Percentiles rank a stretch among this genome's conserved stretches.
Evolutionary conservation across 495 filamentous ascomycete genomes (phyloP).

Genomic region (Penicillium turbatum): DNA sequence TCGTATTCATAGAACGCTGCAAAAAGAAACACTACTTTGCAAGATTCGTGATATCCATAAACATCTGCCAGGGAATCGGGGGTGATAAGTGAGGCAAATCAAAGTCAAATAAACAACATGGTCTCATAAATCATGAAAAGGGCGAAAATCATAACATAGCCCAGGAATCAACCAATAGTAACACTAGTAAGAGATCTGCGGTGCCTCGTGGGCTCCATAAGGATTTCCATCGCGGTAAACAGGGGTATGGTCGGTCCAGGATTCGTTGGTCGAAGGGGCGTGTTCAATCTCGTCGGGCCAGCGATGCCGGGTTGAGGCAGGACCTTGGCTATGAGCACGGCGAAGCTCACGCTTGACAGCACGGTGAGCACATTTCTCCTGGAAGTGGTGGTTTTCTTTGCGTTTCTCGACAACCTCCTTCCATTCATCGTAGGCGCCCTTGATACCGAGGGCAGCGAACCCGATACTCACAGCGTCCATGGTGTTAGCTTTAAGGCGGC

Average conservation of each 20-base stretch:
- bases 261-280: constrained; percentile 1
- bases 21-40: background rate
- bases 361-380: constrained; percentile 43
- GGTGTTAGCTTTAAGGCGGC: constrained; percentile 67
- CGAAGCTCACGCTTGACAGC: constrained; percentile 30
- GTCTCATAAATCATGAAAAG: constrained; percentile 9
- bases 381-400: constrained; percentile 49
- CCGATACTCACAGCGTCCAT: constrained; percentile 75
- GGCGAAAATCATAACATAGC: background rate
- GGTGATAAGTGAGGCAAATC: background rate
- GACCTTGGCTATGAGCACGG: constrained; percentile 17
- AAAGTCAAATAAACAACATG: background rate
- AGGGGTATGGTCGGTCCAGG: background rate
- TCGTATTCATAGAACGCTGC: background rate
- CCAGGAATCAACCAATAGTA: background rate
- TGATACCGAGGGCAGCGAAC: constrained; percentile 82
- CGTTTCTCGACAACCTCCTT: constrained; percentile 60
- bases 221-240: constrained; percentile 21
- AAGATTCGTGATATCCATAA: background rate
- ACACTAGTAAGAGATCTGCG: constrained; percentile 15
- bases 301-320: constrained; percentile 9
- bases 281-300: constrained; percentile 30
- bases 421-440: constrained; percentile 74
- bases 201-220: constrained; percentile 1
- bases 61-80: background rate